A percentile compares a stretch with the other conserved stretches of the same genome.
These are phyloP conservation scores for Aspergillus cristatus DNA, from an alignment of 495 filamentous ascomycete genomes.

Conservation along the genomic window DNA sequence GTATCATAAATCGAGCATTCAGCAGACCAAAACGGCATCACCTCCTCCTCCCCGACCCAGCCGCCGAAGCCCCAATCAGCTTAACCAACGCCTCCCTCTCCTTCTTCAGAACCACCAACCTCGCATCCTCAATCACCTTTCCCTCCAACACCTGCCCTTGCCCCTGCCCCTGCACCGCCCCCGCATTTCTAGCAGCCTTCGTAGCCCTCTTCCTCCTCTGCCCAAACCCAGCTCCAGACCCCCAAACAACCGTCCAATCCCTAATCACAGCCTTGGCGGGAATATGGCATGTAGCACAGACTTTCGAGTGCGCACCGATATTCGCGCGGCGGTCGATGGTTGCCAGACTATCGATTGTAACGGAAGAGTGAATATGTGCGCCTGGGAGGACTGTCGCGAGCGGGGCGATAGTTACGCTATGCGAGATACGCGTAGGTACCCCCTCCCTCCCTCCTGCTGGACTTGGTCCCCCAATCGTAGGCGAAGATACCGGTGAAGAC, in stretches of 20 bases:
- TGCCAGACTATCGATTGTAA: constrained; percentile 25
- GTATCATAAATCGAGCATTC: constrained; percentile 4
- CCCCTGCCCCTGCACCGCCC: constrained; percentile 9
- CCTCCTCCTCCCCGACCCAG: constrained; percentile 20
- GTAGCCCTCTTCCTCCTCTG: constrained; percentile 24
- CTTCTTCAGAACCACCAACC: constrained; percentile 34
- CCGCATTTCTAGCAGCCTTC: constrained; percentile 12
- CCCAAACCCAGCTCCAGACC: constrained; percentile 23
- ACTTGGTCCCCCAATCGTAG: constrained; percentile 1
- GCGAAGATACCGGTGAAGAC: constrained; percentile 2
- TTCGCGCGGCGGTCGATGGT: constrained; percentile 20
- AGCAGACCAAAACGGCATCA: constrained; percentile 6
- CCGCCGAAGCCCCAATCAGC: constrained; percentile 24
- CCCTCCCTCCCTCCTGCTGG: constrained; percentile 2
- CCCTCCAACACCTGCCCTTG: constrained; percentile 20
- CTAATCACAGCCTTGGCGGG: constrained; percentile 14
- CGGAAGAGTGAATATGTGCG: constrained; percentile 26
- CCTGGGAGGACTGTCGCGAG: constrained; percentile 25
- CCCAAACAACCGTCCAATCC: constrained; percentile 39
- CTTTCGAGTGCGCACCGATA: constrained; percentile 32
- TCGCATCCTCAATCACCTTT: constrained; percentile 36
- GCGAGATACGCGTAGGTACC: constrained; percentile 23
- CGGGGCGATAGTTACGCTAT: constrained; percentile 27
- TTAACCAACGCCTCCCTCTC: constrained; percentile 33
- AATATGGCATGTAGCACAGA: constrained; percentile 31